Base-by-base conservation (phyloP, 1,139 yeast genomes). In the Yamadazyma friedrichii region DNA sequence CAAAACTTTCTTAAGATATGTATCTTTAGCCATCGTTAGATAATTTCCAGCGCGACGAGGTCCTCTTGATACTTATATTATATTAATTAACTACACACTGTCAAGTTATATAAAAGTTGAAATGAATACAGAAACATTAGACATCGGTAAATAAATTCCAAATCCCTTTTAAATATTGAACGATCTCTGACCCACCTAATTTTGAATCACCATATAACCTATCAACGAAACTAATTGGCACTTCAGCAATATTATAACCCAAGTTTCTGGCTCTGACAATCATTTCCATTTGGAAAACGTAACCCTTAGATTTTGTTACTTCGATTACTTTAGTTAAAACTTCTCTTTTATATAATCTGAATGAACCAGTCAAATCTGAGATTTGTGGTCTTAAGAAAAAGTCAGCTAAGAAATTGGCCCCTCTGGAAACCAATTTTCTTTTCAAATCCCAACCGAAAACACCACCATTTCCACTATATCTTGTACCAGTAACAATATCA, bases 251-350 rank as follows among this genome's bases (percentile, higher is more conserved):
- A 25, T 80, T 71, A 64, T 77, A 83, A 11, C 84, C 86, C 60
- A 83, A 67, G 28, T 83, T 70, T 54, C 88, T 75, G 35, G 94
- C 94, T 50, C 93, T 76, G 31, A 84, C 94, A 82, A 84, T 83
- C 91, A 85, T 84, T 63, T 85, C 94, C 94, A 85, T 85, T 65
- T 85, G 94, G 78, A 85, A 85, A 39, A 85, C 94, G 53, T 85
- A 85, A 36, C 94, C 94, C 67, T 85, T 85, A 36, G 88, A 80
- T 62, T 80, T 76, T 41, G 93, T 84, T 42, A 75, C 85, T 40
- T 71, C 77, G 51, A 85, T 85, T 51, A 85, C 79, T 60, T 80
- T 78, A 50, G 78, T 74, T 58, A 85, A 71, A 2, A 76, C 91
- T 2, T 75, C 79, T 62, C 82, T 84, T 64, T 83, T 84, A 71